Evolutionary conservation across 352 stramenopile species (phyloP), one percentile per base, ranked within the genome.

Genomic region (Phytophthora lateralis): DNA sequence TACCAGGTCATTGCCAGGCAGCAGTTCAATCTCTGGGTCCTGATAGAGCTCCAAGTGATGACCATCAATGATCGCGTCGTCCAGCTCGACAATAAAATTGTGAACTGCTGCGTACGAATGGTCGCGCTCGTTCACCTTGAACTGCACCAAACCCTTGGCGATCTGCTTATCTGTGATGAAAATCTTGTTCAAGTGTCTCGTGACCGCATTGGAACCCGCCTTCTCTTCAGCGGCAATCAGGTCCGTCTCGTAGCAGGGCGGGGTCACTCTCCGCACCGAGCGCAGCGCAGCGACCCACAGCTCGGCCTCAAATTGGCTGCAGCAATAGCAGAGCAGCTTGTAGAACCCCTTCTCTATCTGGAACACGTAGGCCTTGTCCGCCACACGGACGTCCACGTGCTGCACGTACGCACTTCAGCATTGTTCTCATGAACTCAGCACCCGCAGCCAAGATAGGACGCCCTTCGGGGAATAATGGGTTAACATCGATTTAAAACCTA

Each of bases 301-400:
- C 56, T 96, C 88, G 2, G 84, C 88, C 66, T 95, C 85, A 35
- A 85, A 71, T 26, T 92, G 81, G 39, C 73, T 95, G 55, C 68
- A 84, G 47, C 84, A 93, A 58, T 85, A 89, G 66, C 88, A 96
- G 24, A 90, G 71, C 41, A 96, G 71, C 27, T 70, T 73, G 45
- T 96, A 96, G 62, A 90, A 96, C 0, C 88, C 88, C 50, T 96
- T 96, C 48, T 89, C 80, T 50, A 96, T 71, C 66, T 93, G 80
- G 39, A 96, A 90, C 21, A 86, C 82, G 64, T 96, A 93, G 17
- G 75, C 57, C 29, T 90, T 89, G n/a, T 66, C 72, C 4, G 80
- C 74, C 18, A 73, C 66, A 0, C 81, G 81, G 26, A 91, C 75
- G 49, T 96, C 88, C 24, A 92, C 78, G 51, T 93, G 82, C 55